Percentiles rank a stretch among this genome's conserved stretches.
phyloP scores from a whole-genome alignment of 2,329 filamentous ascomycete species.

The Pyrenochaeta sp. region DNA sequence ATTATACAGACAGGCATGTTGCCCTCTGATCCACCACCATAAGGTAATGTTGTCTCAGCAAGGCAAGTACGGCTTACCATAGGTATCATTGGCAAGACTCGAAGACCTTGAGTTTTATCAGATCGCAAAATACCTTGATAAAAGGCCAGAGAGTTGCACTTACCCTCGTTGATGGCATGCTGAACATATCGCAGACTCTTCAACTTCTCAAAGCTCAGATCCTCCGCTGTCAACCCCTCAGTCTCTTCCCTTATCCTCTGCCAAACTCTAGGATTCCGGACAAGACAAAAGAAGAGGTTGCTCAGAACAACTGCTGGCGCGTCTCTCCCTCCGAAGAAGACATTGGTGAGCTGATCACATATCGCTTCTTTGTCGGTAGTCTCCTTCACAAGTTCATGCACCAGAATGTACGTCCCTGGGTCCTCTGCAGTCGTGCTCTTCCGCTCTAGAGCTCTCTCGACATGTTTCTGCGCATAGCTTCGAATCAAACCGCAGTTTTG shows the following conservation, averaged over 20 bases:
- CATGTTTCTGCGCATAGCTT: conserved; percentile 6
- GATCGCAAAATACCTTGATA: too few species aligned
- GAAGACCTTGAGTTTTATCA: neutral
- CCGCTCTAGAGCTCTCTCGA: conserved; percentile 25
- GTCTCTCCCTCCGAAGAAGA: conserved; percentile 43
- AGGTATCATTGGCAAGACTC: neutral
- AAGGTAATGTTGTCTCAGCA: conserved; percentile 10
- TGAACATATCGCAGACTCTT: conserved; percentile 55
- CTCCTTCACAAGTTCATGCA: conserved; percentile 49
- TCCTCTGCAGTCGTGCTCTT: conserved; percentile 19
- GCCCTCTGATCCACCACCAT: conserved; percentile 20
- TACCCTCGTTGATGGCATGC: conserved; percentile 73
- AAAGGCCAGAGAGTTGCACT: neutral
- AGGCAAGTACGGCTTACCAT: neutral
- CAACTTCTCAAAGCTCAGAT: conserved; percentile 49
- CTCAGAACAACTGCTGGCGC: conserved; percentile 26
- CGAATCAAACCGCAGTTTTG: neutral
- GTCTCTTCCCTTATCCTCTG: conserved; percentile 14
- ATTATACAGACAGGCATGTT: conserved; percentile 11
- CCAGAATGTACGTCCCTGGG: conserved; percentile 45
- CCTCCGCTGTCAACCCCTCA: conserved; percentile 24
- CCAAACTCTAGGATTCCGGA: conserved; percentile 20
- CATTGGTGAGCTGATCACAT: conserved; percentile 52
- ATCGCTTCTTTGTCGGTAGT: conserved; percentile 49
- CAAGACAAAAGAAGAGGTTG: conserved; percentile 21